Base-by-base conservation (phyloP, 345 rosid genomes). In the Erysimum cheiranthoides region DNA sequence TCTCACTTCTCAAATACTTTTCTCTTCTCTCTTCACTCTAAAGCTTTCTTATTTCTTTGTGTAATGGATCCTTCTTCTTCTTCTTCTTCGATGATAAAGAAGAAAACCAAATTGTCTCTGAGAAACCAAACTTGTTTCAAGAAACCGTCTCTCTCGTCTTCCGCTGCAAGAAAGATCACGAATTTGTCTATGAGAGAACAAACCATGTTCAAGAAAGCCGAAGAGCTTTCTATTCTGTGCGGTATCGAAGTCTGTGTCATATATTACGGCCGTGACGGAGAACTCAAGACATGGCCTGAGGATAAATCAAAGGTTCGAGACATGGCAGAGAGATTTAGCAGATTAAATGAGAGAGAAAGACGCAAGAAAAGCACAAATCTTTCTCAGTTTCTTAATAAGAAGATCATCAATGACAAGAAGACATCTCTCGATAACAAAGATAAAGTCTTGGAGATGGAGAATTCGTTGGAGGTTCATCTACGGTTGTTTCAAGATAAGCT, bases 291-390 rank as follows among this genome's bases (percentile, higher is more conserved):
- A 2, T 73, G 32, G 11, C 76, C 70, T 1, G 36, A 73, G n/a
- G 64, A 62, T 42, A 5, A 42, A 28, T 5, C 38, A 1, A 65
- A 52, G 11, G 77, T 53, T 3, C 34, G 17, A 63, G 46, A 18
- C 6, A 42, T 73, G 53, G 46, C 62, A 0, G 46, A 63, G 34
- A 52, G 62, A 17, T 63, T 31, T 14, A 52, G 2, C 28, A 21
- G 1, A 2, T 9, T 63, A 11, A 40, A 40, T 17, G 35, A 40
- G 5, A 1, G 3, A 30, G 63, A 53, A 2, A 53, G 8, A 6
- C 36, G 38, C 1, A 73, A 73, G 56, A 73, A 73, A 42, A 73
- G 17, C 45, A 31, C 28, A 0, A 63, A 52, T 16, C 77, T 73
- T 17, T 73, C 62, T 5, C 25, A 40, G 8, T 28, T 8, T 14